Evolutionary conservation across 257 asterid species (phyloP), one percentile per base, ranked within the genome.

Genomic region (Misopates orontium): DNA sequence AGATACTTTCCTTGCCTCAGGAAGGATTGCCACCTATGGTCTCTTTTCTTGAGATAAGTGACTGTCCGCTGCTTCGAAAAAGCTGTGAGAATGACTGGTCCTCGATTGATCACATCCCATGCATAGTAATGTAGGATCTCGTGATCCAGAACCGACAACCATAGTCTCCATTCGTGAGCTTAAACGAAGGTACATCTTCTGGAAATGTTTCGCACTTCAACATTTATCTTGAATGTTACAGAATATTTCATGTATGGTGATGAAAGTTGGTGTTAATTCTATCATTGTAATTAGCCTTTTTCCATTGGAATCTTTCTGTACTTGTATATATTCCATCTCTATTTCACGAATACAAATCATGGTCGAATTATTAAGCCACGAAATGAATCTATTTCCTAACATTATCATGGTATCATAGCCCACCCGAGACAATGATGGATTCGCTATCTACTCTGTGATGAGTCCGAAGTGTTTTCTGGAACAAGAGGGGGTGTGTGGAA

Each of bases 31-130:
- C 85, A 8, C 56, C 67, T 21, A 74, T 74, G 83, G 79, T 79
- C 69, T 77, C 83, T 23, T 74, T 57, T 68, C 78, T 82, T 1
- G 85, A 82, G 78, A 79, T 82, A 65, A 77, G 77, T 21, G 71
- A 47, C 19, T 77, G 85, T 67, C 78, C 85, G 15, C 56, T 58
- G 77, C 83, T 75, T 45, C 73, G 75, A 58, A 36, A 69, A 20
- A 52, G 32, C 42, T 82, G 79, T 50, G 71, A 67, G 75, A 40
- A 67, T 18, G 83, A 77, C 18, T 72, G 64, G 78, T 69, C 85
- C 21, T 72, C 77, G 52, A 55, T 82, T 13, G 85, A 79, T 77
- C 78, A 79, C 69, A 66, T 82, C 67, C 88, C 88, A 55, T 79
- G 88, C 70, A 77, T 77, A 64, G 76, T 82, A 58, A 82, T 77